phyloP scores from a whole-genome alignment of 768 basidiomycete species.

The Epithele typhae region DNA sequence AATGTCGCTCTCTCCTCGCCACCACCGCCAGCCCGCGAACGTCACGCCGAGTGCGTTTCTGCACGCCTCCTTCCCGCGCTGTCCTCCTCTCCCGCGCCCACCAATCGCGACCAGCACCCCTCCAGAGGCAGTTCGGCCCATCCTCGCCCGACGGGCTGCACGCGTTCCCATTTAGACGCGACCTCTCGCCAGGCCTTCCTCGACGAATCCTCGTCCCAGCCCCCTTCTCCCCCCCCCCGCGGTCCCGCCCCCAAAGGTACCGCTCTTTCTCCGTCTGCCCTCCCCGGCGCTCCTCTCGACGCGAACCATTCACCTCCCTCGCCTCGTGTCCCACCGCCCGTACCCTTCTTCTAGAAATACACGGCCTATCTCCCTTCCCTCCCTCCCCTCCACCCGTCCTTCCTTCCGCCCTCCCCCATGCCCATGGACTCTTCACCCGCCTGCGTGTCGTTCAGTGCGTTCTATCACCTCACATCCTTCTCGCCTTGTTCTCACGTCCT shows the following conservation, averaged over 20 bases:
- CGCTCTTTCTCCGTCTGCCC: neutral
- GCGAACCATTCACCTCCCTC: constrained; percentile 5
- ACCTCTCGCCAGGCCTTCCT: no score
- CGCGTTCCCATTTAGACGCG: no score
- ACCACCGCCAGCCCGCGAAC: no score
- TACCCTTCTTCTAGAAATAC: constrained; percentile 20
- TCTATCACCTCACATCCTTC: constrained; percentile 4
- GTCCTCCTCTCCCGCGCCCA: neutral
- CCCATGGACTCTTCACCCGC: constrained; percentile 33
- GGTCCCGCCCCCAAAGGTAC: no score
- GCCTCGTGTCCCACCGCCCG: constrained; percentile 5
- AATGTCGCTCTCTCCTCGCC: no score
- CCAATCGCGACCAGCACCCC: neutral
- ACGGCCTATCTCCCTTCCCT: constrained; percentile 11
- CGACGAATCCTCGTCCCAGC: no score
- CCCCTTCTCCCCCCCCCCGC: no score
- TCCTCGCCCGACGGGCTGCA: no score
- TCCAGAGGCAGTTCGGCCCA: no score
- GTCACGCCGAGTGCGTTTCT: no score
- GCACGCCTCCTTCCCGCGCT: no score
- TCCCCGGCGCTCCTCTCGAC: constrained; percentile 12
- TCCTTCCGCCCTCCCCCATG: constrained; percentile 1
- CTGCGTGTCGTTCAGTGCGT: constrained; percentile 75
- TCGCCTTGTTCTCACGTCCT: constrained; percentile 5
- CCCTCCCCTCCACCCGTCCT: constrained; percentile 3